Evolutionary conservation across 257 asterid genomes (phyloP).

Genomic region (Jaltomata sinuosa): DNA sequence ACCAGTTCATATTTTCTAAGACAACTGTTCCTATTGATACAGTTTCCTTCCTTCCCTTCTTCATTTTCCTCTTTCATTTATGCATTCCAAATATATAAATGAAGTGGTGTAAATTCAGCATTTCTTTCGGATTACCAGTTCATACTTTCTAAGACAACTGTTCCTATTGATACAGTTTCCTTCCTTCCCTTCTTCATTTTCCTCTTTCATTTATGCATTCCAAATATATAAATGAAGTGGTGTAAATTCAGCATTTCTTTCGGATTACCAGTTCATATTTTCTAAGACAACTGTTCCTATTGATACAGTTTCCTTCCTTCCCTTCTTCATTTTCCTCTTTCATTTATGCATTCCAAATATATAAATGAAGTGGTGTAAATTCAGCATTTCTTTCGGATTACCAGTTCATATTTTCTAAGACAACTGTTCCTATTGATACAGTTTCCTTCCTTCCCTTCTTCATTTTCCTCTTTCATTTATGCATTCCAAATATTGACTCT

Average conservation of each 20-base stretch:
- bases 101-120: background rate
- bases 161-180: background rate
- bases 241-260: background rate
- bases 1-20: background rate
- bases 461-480: background rate
- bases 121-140: background rate
- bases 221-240: background rate
- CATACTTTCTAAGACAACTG: background rate
- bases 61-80: background rate
- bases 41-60: background rate
- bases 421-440: background rate
- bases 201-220: background rate
- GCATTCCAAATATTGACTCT: background rate
- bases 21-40: background rate
- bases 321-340: background rate
- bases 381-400: background rate
- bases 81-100: background rate
- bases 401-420: background rate
- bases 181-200: background rate
- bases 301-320: background rate
- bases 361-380: background rate
- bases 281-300: background rate
- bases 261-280: background rate
- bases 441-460: background rate
- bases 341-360: background rate